Percentiles rank a stretch among this genome's conserved stretches.
Evolutionary conservation across 768 basidiomycete genomes (phyloP).

Genomic region (Lactifluus rugatus): DNA sequence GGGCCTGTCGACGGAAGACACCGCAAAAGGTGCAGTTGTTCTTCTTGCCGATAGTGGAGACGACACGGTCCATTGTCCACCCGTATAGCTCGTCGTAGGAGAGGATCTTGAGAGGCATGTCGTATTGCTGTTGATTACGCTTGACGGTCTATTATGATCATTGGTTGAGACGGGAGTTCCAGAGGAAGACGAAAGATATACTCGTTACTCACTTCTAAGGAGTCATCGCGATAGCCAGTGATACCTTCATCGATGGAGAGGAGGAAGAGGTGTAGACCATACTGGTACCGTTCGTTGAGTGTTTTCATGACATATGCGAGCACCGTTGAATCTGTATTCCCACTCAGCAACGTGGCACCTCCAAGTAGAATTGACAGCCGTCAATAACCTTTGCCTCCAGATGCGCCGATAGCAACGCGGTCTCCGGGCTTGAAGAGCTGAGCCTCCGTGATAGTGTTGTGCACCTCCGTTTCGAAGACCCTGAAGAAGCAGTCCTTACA

Average conservation of each 20-base stretch:
- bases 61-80: slow-evolving; percentile 98
- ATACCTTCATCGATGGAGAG: slow-evolving; percentile 99
- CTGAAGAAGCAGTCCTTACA: slow-evolving; percentile 95
- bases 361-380: not conserved
- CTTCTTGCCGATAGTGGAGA: slow-evolving; percentile 89
- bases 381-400: slow-evolving; percentile 79
- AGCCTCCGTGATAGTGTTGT: slow-evolving; percentile 84
- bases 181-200: not conserved
- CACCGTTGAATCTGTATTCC: slow-evolving; percentile 80
- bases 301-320: slow-evolving; percentile 95
- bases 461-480: slow-evolving; percentile 97
- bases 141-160: slow-evolving; percentile 79
- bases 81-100: slow-evolving; percentile 96
- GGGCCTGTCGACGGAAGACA: slow-evolving; percentile 91
- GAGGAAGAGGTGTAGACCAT: slow-evolving; percentile 83
- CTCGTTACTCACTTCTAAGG: slow-evolving; percentile 59
- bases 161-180: not conserved
- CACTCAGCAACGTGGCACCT: not conserved
- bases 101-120: slow-evolving; percentile 90
- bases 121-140: slow-evolving; percentile 91
- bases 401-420: slow-evolving; percentile 93
- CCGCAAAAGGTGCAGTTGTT: slow-evolving; percentile 99
- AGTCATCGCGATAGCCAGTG: slow-evolving; percentile 96
- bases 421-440: slow-evolving; percentile 82
- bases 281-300: slow-evolving; percentile 87